Evolutionary conservation across 805 yeast genomes (phyloP), one percentile per base, ranked within the genome.

Genomic region (Komagataella ulmi): DNA sequence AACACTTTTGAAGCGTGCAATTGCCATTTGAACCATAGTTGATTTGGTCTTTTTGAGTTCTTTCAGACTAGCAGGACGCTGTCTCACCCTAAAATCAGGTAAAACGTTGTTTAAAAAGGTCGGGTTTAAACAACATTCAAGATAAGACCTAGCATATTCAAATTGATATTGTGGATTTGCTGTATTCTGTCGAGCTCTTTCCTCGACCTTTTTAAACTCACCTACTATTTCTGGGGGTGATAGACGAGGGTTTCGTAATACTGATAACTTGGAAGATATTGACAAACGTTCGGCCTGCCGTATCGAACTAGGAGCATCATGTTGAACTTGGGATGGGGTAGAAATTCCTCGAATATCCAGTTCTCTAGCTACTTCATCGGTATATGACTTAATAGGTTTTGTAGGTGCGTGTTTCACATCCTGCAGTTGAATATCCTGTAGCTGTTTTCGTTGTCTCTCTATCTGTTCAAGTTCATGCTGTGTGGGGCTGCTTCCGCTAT

Each of bases 1-100:
- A 14, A 85, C 66, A 58, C 77, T 79, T 53, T 79, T 81, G 54
- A 82, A 64, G 8, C 81, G 75, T 59, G 81, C 81, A 48, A 78
- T 68, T 1, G 87, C 80, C 47, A 81, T 80, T 44, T 69, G 67
- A 7, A 75, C 62, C 64, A 85, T 83, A 30, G 72, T 73, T 47
- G 75, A 79, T 50, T 79, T 70, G 59, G 80, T 82, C 52, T 74
- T 72, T 44, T 68, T 66, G 51, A 77, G 67, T 45, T 74, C 76
- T 47, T 73, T 74, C 14, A 67, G 59, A 1, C 61, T 69, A 60
- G 66, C 66, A 55, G 69, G 65, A 53, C 59, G 65, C 57, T 66
- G 68, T 52, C 69, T 65, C 49, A 30, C 40, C 40, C 40, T 30
- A 8, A 30, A 30, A n/a, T 30, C 40, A 30, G 40, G 40, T 12